Percentiles rank a stretch among this genome's conserved stretches.
Conservation (phyloP, 2,329 filamentous ascomycete species). For the Seiridium cupressi region DNA sequence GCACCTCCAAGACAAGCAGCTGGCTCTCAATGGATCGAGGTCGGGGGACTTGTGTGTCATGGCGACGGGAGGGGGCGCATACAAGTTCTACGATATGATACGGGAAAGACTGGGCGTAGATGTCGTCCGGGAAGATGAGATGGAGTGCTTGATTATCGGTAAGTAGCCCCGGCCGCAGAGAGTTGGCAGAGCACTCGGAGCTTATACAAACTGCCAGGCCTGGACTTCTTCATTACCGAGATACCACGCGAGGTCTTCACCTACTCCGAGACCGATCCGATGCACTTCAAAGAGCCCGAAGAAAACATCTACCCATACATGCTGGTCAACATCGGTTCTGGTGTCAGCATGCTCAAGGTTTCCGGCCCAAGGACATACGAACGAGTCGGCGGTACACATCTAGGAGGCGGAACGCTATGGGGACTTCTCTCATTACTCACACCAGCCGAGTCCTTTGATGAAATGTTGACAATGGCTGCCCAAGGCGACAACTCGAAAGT, state of each 20-base stretch:
- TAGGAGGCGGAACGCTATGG: constrained; percentile 98
- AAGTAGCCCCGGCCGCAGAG: constrained; percentile 18
- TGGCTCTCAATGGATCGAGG: constrained; percentile 69
- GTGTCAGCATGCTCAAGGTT: constrained; percentile 96
- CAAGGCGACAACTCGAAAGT: constrained; percentile 89
- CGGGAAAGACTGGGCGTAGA: constrained; percentile 80
- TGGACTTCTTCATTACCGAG: constrained; percentile 98
- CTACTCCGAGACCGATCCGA: constrained; percentile 86
- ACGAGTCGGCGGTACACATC: constrained; percentile 89
- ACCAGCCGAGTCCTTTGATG: constrained; percentile 92
- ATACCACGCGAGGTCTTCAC: constrained; percentile 97
- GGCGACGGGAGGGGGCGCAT: constrained; percentile 93
- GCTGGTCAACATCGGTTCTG: constrained; percentile 96
- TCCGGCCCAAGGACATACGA: constrained; percentile 83
- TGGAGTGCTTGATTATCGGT: constrained; percentile 98
- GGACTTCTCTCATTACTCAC: constrained; percentile 88
- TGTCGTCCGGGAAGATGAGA: constrained; percentile 91
- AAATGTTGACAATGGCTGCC: constrained; percentile 92
- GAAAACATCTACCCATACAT: constrained; percentile 91
- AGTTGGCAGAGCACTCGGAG: too few species aligned
- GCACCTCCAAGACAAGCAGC: constrained; percentile 78
- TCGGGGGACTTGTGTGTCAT: constrained; percentile 81
- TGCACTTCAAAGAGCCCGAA: constrained; percentile 81
- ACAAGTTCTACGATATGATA: constrained; percentile 94
- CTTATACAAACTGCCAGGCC: constrained; percentile 49